phyloP scores from a whole-genome alignment of 495 filamentous ascomycete genomes.

The Penicillium verhagenii region DNA sequence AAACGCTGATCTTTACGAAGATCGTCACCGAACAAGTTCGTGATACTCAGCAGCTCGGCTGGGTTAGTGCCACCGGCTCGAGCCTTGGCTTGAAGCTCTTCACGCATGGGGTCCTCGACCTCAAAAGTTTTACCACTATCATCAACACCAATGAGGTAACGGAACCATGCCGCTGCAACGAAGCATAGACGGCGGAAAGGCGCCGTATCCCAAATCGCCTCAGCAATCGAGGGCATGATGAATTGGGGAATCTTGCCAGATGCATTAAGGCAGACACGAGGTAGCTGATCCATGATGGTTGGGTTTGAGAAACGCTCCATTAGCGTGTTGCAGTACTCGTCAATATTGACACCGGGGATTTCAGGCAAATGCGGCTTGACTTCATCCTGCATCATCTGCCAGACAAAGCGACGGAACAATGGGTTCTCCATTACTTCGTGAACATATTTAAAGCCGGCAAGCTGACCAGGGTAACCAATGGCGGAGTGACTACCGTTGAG shows the following conservation, averaged over 20 bases:
- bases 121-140: slow-evolving; percentile 40
- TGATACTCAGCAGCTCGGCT: slow-evolving; percentile 37
- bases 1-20: slow-evolving; percentile 42
- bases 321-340: slow-evolving; percentile 45
- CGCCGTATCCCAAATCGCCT: slow-evolving; percentile 43
- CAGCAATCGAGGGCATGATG: slow-evolving; percentile 51
- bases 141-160: slow-evolving; percentile 43
- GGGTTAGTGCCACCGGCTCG: slow-evolving; percentile 39
- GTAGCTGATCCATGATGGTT: slow-evolving; percentile 49
- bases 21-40: slow-evolving; percentile 47
- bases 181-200: slow-evolving; percentile 49
- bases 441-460: slow-evolving; percentile 47
- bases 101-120: slow-evolving; percentile 46
- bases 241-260: slow-evolving; percentile 53
- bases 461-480: slow-evolving; percentile 43
- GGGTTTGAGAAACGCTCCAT: slow-evolving; percentile 51
- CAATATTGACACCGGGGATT: slow-evolving; percentile 47
- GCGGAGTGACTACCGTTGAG: slow-evolving; percentile 50
- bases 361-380: slow-evolving; percentile 46
- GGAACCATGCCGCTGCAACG: slow-evolving; percentile 48
- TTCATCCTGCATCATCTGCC: slow-evolving; percentile 51
- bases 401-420: slow-evolving; percentile 37
- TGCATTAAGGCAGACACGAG: slow-evolving; percentile 46
- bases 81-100: slow-evolving; percentile 44
- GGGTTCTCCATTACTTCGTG: slow-evolving; percentile 48